Evolutionary conservation across 2,329 filamentous ascomycete genomes (phyloP).

Genomic region (Claviceps fusiformis): DNA sequence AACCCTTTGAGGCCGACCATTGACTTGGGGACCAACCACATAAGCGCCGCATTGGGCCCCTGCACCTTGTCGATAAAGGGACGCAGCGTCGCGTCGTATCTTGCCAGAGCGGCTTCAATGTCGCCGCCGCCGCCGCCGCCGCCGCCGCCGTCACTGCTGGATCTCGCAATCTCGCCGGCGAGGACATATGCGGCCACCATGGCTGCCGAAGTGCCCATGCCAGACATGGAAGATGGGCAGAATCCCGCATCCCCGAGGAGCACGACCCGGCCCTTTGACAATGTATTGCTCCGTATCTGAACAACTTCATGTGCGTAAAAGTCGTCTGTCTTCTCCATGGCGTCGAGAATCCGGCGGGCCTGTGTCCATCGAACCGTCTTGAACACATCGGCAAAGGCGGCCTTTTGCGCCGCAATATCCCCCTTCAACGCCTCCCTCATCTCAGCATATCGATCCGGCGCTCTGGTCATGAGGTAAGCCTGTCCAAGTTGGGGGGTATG

Average conservation of each 20-base stretch:
- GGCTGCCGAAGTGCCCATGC: conserved; percentile 32
- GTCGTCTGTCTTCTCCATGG: conserved; percentile 22
- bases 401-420: conserved; percentile 16
- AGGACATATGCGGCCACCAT: conserved; percentile 36
- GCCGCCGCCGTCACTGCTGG: conserved; percentile 9
- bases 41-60: neutral
- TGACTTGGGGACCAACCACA: neutral
- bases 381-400: conserved; percentile 23
- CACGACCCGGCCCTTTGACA: conserved; percentile 27
- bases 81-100: conserved; percentile 26
- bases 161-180: conserved; percentile 27
- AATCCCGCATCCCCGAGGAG: conserved; percentile 37
- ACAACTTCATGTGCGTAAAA: conserved; percentile 32
- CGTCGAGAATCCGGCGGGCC: conserved; percentile 19
- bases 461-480: conserved; percentile 13
- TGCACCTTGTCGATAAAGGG: conserved; percentile 20
- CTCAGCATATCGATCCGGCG: conserved; percentile 12
- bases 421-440: conserved; percentile 10
- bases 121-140: conserved; percentile 8
- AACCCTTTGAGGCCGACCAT: neutral
- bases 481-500: conserved; percentile 13
- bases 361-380: conserved; percentile 30
- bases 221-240: conserved; percentile 25
- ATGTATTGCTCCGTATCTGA: conserved; percentile 26
- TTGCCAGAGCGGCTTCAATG: conserved; percentile 17